These are phyloP conservation scores for Filobasidium floriforme DNA, from an alignment of 768 basidiomycete genomes.

Conservation along the genomic window DNA sequence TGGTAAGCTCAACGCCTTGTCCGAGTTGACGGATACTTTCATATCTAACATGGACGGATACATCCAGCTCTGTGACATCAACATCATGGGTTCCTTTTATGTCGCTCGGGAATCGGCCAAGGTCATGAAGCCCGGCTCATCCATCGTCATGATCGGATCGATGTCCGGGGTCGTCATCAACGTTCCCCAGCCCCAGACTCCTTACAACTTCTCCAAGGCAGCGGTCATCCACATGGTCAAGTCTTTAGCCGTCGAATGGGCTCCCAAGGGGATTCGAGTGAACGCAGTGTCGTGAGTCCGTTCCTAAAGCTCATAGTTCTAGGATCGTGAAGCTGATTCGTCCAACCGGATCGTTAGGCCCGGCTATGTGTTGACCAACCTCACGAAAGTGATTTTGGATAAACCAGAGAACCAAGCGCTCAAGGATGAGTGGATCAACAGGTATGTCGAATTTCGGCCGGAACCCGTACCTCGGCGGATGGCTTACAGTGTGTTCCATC, in stretches of 20 bases:
- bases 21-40: background rate
- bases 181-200: slow-evolving; percentile 84
- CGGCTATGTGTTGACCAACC: slow-evolving; percentile 88
- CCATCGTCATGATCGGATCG: slow-evolving; percentile 73
- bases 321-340: background rate
- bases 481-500: no score
- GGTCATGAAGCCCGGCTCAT: slow-evolving; percentile 67
- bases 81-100: slow-evolving; percentile 79
- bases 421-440: slow-evolving; percentile 51
- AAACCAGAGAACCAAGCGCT: slow-evolving; percentile 66
- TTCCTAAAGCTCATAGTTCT: background rate
- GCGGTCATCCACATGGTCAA: slow-evolving; percentile 89
- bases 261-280: slow-evolving; percentile 75
- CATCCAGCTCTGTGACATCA: slow-evolving; percentile 57
- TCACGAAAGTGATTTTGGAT: slow-evolving; percentile 74
- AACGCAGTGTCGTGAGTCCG: slow-evolving; percentile 53
- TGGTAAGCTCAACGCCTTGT: slow-evolving; percentile 46
- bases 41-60: background rate
- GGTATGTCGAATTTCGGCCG: no score
- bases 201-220: slow-evolving; percentile 81
- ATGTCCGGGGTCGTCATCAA: slow-evolving; percentile 92
- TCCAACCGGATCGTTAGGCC: slow-evolving; percentile 55
- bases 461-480: no score
- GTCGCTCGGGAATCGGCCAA: slow-evolving; percentile 94
- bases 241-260: slow-evolving; percentile 92